Evolutionary conservation across 148 eudicot genomes (phyloP).

Genomic region (Amaranthus palmeri): DNA sequence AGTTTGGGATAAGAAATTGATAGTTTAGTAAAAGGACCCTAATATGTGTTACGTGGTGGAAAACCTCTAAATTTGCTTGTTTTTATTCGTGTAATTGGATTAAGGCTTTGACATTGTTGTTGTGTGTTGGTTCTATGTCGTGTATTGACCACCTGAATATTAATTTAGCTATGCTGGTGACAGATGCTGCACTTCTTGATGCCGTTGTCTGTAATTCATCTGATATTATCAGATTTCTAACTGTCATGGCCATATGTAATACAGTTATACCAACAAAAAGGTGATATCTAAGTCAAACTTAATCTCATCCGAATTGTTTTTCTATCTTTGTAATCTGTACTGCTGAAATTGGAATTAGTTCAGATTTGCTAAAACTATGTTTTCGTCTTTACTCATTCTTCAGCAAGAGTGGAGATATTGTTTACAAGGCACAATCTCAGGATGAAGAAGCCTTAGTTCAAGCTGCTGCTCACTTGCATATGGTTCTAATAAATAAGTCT

Average conservation of each 20-base stretch:
- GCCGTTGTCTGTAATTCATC: constrained; percentile 67
- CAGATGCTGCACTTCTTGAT: constrained; percentile 69
- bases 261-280: constrained; percentile 82
- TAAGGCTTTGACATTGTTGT: background rate
- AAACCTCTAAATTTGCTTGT: background rate
- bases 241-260: constrained; percentile 91
- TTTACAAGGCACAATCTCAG: constrained; percentile 93
- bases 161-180: constrained; percentile 14
- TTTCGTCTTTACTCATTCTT: constrained; percentile 15
- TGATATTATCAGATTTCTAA: constrained; percentile 66
- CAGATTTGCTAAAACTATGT: background rate
- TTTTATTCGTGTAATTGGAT: no score
- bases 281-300: constrained; percentile 28
- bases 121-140: constrained; percentile 1
- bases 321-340: constrained; percentile 8
- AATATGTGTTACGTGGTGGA: no score
- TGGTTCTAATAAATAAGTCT: constrained; percentile 67
- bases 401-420: constrained; percentile 74
- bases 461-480: constrained; percentile 80
- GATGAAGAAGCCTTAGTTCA: constrained; percentile 99
- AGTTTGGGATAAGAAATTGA: no score
- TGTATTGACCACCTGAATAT: background rate
- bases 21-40: no score
- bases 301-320: background rate
- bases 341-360: constrained; percentile 1